Evolutionary conservation across 2,329 filamentous ascomycete genomes (phyloP), one percentile per base, ranked within the genome.

Genomic region (Malbranchea zuffiana): DNA sequence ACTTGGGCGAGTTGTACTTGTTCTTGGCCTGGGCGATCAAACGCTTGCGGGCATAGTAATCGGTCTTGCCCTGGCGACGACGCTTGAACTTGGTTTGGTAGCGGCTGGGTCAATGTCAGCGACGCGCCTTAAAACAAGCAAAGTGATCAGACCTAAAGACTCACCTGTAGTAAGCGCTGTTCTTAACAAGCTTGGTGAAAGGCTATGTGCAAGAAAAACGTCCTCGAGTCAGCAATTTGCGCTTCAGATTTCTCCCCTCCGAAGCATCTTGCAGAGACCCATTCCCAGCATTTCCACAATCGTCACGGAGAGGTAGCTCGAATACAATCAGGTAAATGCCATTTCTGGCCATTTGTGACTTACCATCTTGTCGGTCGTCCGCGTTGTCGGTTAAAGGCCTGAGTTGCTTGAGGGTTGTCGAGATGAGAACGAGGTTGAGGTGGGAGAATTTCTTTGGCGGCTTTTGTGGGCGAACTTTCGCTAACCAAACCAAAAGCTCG

Each of bases 51-150:
- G 90, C 90, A 69, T 95, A 96, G 85, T 98, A 98, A 68, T 98
- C 90, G 74, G 90, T 98, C 83, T 98, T 98, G 66, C 90, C 90
- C 61, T 81, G 64, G 55, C 84, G 79, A 70, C 90, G 81, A 67
- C 90, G 87, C 77, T 86, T 90, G 83, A 95, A 98, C 82, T 98
- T 98, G 66, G 90, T 95, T 77, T 98, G 90, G 79, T 82, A 98
- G 71, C 90, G 86, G 68, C 87, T 94, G 64, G 39, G 39, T 38
- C 24, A 31, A 48, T 34, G 52, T 48, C 26, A 50, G 50, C 28
- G 24, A 24, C 42, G 28, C 25, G 35, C 18, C 13, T 12, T 37
- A 28, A 40, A 37, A 32, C 41, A 37, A 27, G 32, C 20, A 32
- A 24, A 38, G 11, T 5, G 25, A 24, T 15, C 23, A 23, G 24